Conservation (phyloP, 768 basidiomycete genomes). For the Suillus placidus region DNA sequence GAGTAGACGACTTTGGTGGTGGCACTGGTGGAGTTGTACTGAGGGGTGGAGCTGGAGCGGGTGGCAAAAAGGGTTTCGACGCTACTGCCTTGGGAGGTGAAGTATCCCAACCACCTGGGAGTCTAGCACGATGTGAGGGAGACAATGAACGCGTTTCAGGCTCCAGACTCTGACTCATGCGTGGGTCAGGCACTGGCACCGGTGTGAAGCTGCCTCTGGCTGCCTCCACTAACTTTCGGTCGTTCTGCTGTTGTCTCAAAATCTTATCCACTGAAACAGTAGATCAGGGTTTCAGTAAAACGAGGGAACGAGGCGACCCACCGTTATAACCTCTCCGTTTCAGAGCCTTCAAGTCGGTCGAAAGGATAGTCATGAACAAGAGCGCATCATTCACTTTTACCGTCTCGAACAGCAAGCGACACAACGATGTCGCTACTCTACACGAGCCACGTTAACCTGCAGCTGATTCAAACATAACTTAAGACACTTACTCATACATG, state of each 20-base stretch:
- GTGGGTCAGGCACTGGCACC: constrained; percentile 21
- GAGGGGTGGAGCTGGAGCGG: constrained; percentile 18
- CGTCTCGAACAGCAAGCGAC: constrained; percentile 74
- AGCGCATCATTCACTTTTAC: constrained; percentile 86
- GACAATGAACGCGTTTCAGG: constrained; percentile 20
- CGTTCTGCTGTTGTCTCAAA: constrained; percentile 77
- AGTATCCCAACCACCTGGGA: constrained; percentile 28
- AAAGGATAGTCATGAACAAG: constrained; percentile 90
- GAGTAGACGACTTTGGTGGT: constrained; percentile 8
- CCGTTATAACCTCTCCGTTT: constrained; percentile 87
- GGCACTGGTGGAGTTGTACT: constrained; percentile 6
- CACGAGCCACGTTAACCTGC: constrained; percentile 12
- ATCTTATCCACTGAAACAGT: constrained; percentile 78
- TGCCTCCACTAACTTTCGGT: constrained; percentile 58
- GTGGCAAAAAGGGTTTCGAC: not conserved
- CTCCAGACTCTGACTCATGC: constrained; percentile 8
- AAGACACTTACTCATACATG: constrained; percentile 82
- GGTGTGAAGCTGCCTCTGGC: constrained; percentile 31
- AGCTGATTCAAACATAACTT: constrained; percentile 3
- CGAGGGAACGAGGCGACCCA: constrained; percentile 30
- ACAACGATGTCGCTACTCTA: constrained; percentile 85
- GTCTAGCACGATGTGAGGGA: constrained; percentile 20
- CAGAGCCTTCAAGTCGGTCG: constrained; percentile 82
- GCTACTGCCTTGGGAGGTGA: constrained; percentile 1
- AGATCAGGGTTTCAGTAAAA: constrained; percentile 2